Evolutionary conservation across 2,329 filamentous ascomycete genomes (phyloP), one percentile per base, ranked within the genome.

Genomic region (Celoporthe dispersa): DNA sequence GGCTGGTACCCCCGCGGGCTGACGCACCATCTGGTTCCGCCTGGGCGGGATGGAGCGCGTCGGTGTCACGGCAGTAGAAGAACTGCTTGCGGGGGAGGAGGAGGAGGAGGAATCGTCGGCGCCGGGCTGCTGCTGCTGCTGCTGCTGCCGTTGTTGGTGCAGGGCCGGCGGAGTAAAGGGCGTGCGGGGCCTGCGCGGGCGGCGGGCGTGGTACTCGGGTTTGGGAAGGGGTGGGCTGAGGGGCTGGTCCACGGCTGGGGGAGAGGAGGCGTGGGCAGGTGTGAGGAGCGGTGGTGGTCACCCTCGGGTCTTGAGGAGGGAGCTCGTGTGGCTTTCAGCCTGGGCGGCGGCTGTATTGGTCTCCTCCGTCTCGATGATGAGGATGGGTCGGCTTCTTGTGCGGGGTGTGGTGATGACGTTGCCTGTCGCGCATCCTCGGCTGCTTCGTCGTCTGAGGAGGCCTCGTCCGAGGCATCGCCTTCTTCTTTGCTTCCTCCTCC

Each of bases 191-290:
- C 39, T 62, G 16, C 41, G 33, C 14, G 67, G 28, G n/a, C 60
- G 53, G 33, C 35, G 35, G 9, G 28, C 7, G 4, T 44, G 41
- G 25, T 44, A 51, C 37, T 41, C 8, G 25, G 60, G 64, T 9
- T 55, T 64, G n/a, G 62, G 67, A 51, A 67, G 68, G n/a, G 69
- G 48, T 28, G 53, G 64, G 44, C 44, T 39, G 41, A 53, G 63
- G 44, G 63, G 19, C 16, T 51, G 19, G 41, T 35, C 63, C 63
- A 55, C 37, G 19, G 63, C 44, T 69, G 62, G 19, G 67, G 28
- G 25, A 67, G 37, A 11, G 69, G 57, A 55, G 66, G 69, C 8
- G 69, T 48, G 48, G 63, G 63, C 2, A 71, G 69, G 57, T 57
- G 14, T 4, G 65, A 48, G 41, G 41, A 69, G 64, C 41, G 39